Conservation (phyloP, 495 filamentous ascomycete genomes). For the Daldinia bambusicola region DNA sequence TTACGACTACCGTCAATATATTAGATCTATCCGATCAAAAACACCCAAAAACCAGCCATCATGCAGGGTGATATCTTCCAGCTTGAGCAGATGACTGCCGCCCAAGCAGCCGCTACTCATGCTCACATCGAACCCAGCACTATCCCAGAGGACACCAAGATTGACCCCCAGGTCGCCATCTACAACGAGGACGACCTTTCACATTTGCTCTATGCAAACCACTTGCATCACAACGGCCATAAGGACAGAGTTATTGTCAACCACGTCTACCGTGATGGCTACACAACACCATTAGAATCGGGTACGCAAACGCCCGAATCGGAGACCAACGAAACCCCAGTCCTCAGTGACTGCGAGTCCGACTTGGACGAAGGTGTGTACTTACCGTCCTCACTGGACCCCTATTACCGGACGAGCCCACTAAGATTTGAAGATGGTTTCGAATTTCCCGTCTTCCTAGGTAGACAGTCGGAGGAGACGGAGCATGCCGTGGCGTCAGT, state of each 20-base stretch:
- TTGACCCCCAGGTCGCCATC: constrained; percentile 53
- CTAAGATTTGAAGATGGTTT: constrained; percentile 40
- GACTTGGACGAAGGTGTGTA: constrained; percentile 43
- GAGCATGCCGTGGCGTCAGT: background rate
- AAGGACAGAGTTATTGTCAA: constrained; percentile 43
- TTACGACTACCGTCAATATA: background rate
- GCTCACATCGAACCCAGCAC: constrained; percentile 15
- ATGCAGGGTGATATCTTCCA: constrained; percentile 51
- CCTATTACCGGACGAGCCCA: constrained; percentile 28
- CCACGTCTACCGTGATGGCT: constrained; percentile 39
- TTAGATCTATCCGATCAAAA: constrained; percentile 19
- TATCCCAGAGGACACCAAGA: constrained; percentile 10
- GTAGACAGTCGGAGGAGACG: constrained; percentile 42
- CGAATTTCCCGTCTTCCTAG: constrained; percentile 48
- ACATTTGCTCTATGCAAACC: constrained; percentile 46
- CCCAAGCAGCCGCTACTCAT: constrained; percentile 15
- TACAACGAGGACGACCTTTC: constrained; percentile 58
- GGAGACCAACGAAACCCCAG: constrained; percentile 40
- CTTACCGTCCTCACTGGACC: constrained; percentile 15
- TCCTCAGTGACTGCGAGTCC: constrained; percentile 49
- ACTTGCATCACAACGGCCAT: constrained; percentile 37
- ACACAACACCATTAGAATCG: constrained; percentile 27
- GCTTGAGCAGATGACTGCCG: constrained; percentile 38
- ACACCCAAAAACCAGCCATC: constrained; percentile 10
- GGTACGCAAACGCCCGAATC: constrained; percentile 37